These are phyloP conservation scores for Apiotrichum gracile DNA, from an alignment of 1,284 basidiomycete species.

Conservation along the genomic window DNA sequence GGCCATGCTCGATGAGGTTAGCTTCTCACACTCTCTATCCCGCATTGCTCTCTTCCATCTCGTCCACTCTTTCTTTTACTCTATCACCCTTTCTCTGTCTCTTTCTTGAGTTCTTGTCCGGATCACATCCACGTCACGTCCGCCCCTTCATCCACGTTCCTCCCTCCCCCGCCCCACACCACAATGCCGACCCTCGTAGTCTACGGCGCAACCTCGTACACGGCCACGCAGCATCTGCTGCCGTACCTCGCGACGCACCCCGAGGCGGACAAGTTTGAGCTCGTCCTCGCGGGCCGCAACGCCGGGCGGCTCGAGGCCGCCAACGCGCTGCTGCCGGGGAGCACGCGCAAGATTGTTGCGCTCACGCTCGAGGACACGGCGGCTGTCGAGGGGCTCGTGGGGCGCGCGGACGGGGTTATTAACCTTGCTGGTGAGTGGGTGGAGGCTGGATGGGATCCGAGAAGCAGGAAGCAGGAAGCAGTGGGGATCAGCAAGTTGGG, in stretches of 20 bases:
- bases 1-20: too few relatives aligned
- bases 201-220: slow-evolving; percentile 45
- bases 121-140: background rate
- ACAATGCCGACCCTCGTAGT: slow-evolving; percentile 31
- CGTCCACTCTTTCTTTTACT: background rate
- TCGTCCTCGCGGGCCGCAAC: slow-evolving; percentile 40
- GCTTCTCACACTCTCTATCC: too few relatives aligned
- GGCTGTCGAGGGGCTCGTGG: slow-evolving; percentile 26
- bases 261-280: slow-evolving; percentile 26
- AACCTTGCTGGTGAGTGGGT: slow-evolving; percentile 41
- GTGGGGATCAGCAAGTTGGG: background rate
- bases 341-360: slow-evolving; percentile 18
- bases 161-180: background rate
- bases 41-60: too few relatives aligned
- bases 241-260: slow-evolving; percentile 38
- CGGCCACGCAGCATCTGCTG: slow-evolving; percentile 30
- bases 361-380: slow-evolving; percentile 26
- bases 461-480: background rate
- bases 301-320: slow-evolving; percentile 26
- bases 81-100: background rate
- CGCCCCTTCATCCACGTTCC: too few relatives aligned
- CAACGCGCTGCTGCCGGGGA: slow-evolving; percentile 11
- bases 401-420: slow-evolving; percentile 25
- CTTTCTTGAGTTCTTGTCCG: background rate
- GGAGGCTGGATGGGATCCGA: too few relatives aligned